Conservation (phyloP, 2,329 filamentous ascomycete species). For the Calonectria hongkongensis region DNA sequence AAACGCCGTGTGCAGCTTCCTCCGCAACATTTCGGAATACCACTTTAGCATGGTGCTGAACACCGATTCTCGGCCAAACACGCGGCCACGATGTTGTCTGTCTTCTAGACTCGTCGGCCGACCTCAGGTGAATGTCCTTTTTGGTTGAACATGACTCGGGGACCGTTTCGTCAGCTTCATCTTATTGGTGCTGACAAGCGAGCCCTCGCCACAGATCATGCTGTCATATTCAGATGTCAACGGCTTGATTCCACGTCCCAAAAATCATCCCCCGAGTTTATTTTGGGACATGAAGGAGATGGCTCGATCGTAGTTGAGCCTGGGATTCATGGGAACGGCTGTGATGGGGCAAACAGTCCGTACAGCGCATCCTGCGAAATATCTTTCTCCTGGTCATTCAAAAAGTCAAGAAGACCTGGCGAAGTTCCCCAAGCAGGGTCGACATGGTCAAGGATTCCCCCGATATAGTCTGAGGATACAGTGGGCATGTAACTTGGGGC, state of each 20-base stretch:
- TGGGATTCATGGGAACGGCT: slow-evolving; percentile 53
- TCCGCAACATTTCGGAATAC: slow-evolving; percentile 7
- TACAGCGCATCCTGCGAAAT: slow-evolving; percentile 58
- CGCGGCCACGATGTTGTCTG: neutral
- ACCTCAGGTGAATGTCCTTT: slow-evolving; percentile 22
- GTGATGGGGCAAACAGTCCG: slow-evolving; percentile 56
- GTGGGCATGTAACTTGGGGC: slow-evolving; percentile 47
- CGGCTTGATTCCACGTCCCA: neutral
- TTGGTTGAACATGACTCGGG: neutral
- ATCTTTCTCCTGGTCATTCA: slow-evolving; percentile 57
- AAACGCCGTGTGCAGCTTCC: neutral
- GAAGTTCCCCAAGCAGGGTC: slow-evolving; percentile 53
- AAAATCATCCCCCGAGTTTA: neutral
- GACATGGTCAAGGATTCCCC: slow-evolving; percentile 50
- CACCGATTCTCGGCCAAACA: slow-evolving; percentile 8
- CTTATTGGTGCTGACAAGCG: neutral
- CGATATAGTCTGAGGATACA: slow-evolving; percentile 47
- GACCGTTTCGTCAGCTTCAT: neutral
- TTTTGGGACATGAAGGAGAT: neutral
- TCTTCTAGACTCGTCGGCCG: neutral
- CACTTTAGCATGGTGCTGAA: neutral
- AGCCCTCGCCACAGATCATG: neutral
- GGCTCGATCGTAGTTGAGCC: neutral
- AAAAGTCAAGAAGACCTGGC: slow-evolving; percentile 53
- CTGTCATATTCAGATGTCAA: too few species aligned